Conservation (phyloP, 805 yeast genomes). For the Kazachstania africana region DNA sequence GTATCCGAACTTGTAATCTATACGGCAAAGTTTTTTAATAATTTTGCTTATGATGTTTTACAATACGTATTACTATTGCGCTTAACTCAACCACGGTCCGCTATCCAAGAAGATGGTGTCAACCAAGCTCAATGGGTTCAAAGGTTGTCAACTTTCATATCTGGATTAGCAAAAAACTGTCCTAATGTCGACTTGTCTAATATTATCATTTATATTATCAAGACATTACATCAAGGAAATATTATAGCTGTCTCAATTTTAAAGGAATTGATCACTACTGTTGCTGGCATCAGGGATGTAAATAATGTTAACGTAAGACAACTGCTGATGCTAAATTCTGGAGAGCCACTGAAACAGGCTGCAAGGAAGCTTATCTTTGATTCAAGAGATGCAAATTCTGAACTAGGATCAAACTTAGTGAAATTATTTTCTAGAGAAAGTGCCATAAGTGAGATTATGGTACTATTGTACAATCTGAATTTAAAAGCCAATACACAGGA, state of each 20-base stretch:
- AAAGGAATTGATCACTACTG: constrained; percentile 51
- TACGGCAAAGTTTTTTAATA: constrained; percentile 63
- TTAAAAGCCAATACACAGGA: constrained; percentile 30
- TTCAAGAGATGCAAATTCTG: constrained; percentile 34
- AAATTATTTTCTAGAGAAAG: constrained; percentile 33
- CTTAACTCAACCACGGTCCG: constrained; percentile 54
- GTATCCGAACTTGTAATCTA: constrained; percentile 67
- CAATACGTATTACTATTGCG: constrained; percentile 63
- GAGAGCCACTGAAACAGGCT: constrained; percentile 39
- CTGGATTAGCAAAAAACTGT: constrained; percentile 49
- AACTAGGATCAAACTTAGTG: constrained; percentile 42
- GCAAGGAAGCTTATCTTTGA: constrained; percentile 46
- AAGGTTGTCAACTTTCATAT: constrained; percentile 68
- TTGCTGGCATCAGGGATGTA: constrained; percentile 70
- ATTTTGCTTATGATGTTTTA: constrained; percentile 75
- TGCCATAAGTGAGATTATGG: constrained; percentile 49
- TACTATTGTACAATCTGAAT: constrained; percentile 42
- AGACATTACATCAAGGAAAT: constrained; percentile 50
- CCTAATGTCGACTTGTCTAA: constrained; percentile 49
- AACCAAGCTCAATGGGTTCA: constrained; percentile 78
- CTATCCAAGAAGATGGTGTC: constrained; percentile 68
- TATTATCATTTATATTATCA: constrained; percentile 45
- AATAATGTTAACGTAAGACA: constrained; percentile 58
- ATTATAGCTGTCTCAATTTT: constrained; percentile 51
- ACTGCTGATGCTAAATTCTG: constrained; percentile 54